phyloP scores from a whole-genome alignment of 495 filamentous ascomycete genomes.

The Talaromyces thailandensis region DNA sequence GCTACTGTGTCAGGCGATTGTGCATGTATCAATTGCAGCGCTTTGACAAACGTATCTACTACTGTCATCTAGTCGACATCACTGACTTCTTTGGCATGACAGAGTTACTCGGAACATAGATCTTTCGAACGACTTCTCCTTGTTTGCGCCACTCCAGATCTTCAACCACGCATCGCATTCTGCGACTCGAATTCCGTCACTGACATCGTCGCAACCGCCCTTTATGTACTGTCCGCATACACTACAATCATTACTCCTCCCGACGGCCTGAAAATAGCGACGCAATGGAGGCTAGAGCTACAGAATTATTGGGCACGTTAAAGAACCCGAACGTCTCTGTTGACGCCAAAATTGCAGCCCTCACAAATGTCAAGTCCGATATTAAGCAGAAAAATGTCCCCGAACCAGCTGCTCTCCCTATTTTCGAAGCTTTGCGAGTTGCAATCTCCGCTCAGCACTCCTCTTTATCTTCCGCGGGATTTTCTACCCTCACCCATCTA shows the following conservation, averaged over 20 bases:
- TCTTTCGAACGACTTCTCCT: not conserved
- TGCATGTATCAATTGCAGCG: not conserved
- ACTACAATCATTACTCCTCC: not conserved
- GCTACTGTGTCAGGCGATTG: not conserved
- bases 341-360: slow-evolving; percentile 60
- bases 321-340: slow-evolving; percentile 56
- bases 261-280: not conserved
- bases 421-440: slow-evolving; percentile 65
- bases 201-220: not conserved
- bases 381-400: slow-evolving; percentile 87
- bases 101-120: not conserved
- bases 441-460: slow-evolving; percentile 65
- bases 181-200: not conserved
- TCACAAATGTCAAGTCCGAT: slow-evolving; percentile 68
- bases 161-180: not conserved
- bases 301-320: slow-evolving; percentile 54
- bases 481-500: slow-evolving; percentile 78
- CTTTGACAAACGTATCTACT: not conserved
- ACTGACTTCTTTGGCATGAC: not conserved
- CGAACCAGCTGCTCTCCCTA: slow-evolving; percentile 55
- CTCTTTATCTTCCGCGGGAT: slow-evolving; percentile 60
- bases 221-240: not conserved
- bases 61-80: not conserved
- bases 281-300: slow-evolving; percentile 34
- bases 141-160: not conserved